Percentiles rank a stretch among this genome's conserved stretches.
Conservation (phyloP, 371 early-diverging fungal species). For the Mortierella sp. region DNA sequence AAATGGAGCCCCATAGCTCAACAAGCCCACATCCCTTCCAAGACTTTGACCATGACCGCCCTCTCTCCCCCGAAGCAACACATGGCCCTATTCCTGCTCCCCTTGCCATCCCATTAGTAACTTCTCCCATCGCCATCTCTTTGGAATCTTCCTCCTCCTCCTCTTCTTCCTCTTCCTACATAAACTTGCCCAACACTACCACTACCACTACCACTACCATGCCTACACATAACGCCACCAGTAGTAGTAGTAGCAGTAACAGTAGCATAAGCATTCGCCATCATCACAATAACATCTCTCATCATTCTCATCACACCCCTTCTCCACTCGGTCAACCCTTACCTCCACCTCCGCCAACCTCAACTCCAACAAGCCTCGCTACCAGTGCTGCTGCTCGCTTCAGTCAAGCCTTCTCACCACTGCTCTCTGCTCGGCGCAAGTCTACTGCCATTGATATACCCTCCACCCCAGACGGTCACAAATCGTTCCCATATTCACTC, state of each 20-base stretch:
- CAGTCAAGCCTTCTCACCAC: constrained; percentile 50
- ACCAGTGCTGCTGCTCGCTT: constrained; percentile 41
- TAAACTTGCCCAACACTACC: neutral
- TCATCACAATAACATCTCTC: neutral
- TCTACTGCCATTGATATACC: constrained; percentile 41
- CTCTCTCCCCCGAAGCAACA: neutral
- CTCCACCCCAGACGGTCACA: constrained; percentile 43
- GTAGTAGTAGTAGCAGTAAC: too few relatives aligned
- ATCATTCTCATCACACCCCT: constrained; percentile 1
- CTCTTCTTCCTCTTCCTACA: neutral
- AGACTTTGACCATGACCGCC: constrained; percentile 40
- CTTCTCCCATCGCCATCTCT: constrained; percentile 1
- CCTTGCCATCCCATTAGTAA: neutral
- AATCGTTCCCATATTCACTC: constrained; percentile 21
- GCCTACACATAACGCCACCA: neutral
- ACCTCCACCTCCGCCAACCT: constrained; percentile 15
- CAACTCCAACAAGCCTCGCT: constrained; percentile 34
- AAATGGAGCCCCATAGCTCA: constrained; percentile 33
- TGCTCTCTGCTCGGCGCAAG: constrained; percentile 42
- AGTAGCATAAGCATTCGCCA: neutral
- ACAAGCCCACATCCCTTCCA: constrained; percentile 33
- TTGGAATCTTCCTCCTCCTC: neutral
- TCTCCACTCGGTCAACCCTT: constrained; percentile 14
- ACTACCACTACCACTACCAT: neutral
- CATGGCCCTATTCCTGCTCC: neutral